Evolutionary conservation across 2,329 filamentous ascomycete genomes (phyloP).

Genomic region (Diaporthe citriasiana): DNA sequence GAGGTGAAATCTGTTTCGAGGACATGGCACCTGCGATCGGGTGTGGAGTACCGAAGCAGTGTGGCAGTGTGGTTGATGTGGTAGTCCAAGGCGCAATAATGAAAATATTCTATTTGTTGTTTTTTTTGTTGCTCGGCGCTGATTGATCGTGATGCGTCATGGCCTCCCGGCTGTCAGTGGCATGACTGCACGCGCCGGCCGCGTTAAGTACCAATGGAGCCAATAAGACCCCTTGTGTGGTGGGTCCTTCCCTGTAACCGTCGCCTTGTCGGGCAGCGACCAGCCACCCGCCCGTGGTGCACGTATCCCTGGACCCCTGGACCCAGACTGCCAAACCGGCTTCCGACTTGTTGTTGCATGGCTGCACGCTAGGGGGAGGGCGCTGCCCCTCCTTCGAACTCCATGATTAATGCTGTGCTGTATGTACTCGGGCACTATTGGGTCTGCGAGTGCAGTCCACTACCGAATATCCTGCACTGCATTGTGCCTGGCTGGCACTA

Average conservation of each 20-base stretch:
- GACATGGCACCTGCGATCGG: constrained; percentile 49
- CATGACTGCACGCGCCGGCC: constrained; percentile 30
- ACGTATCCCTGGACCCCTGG: constrained; percentile 30
- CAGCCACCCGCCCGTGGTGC: constrained; percentile 13
- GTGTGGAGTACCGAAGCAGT: background rate
- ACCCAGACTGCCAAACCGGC: constrained; percentile 27
- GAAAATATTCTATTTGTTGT: constrained; percentile 8
- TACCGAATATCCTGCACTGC: constrained; percentile 4
- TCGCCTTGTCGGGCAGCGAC: constrained; percentile 28
- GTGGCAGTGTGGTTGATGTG: background rate
- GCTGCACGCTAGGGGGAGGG: background rate
- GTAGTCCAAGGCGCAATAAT: background rate
- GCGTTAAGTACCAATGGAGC: constrained; percentile 14
- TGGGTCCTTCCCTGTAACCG: constrained; percentile 26
- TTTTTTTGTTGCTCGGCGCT: background rate
- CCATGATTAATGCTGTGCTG: constrained; percentile 11
- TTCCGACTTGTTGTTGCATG: constrained; percentile 16
- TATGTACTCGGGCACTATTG: constrained; percentile 1
- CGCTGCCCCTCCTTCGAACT: background rate
- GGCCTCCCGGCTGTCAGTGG: constrained; percentile 13
- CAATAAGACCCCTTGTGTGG: background rate
- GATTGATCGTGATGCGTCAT: constrained; percentile 22
- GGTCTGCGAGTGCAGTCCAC: background rate
- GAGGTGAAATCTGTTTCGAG: constrained; percentile 54
- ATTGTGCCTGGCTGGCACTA: constrained; percentile 26